Base-by-base conservation (phyloP, 106 monocot species). In the Dioscorea zingiberensis region DNA sequence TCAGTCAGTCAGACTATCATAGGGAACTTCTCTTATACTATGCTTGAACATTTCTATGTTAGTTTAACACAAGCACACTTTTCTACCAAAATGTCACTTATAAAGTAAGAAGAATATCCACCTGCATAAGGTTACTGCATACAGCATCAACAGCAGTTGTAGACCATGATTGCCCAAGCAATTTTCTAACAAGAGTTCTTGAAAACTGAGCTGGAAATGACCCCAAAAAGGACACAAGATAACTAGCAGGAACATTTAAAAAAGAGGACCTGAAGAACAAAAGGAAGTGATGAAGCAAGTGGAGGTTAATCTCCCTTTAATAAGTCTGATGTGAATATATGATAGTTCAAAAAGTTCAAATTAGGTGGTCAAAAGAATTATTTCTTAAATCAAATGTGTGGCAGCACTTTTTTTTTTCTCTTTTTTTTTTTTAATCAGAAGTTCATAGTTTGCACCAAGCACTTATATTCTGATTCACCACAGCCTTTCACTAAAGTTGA, bases 101-200 rank as follows among this genome's bases (percentile, higher is more conserved):
- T 44, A 44, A 19, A 32, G 3, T 44, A 63, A 22, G 18, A 46
- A 13, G 7, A 58, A 38, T 70, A 49, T 28, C 73, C 38, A 83
- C 94, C 85, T 83, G 63, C 56, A 95, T 65, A 22, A 95, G 72
- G 60, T 85, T 57, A 66, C 49, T 76, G 72, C 91, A 91, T 38
- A 83, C 70, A 73, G 84, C 78, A 69, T 85, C 73, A 74, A 95
- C 66, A 66, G 94, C 94, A 17, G 71, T 81, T 29, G 68, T 29
- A 74, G 91, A 88, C 74, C 91, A 95, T 70, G 91, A 79, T 45
- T 62, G 54, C 48, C 87, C 94, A 64, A 95, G 48, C 49, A 76
- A 58, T 60, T 55, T 78, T 74, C 58, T 87, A 54, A 85, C 80
- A 18, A 94, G 48, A 55, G 19, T 46, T 51, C 57, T 71, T 69